Conservation (phyloP, 2,329 filamentous ascomycete species). For the Aspergillus thermomutatus region DNA sequence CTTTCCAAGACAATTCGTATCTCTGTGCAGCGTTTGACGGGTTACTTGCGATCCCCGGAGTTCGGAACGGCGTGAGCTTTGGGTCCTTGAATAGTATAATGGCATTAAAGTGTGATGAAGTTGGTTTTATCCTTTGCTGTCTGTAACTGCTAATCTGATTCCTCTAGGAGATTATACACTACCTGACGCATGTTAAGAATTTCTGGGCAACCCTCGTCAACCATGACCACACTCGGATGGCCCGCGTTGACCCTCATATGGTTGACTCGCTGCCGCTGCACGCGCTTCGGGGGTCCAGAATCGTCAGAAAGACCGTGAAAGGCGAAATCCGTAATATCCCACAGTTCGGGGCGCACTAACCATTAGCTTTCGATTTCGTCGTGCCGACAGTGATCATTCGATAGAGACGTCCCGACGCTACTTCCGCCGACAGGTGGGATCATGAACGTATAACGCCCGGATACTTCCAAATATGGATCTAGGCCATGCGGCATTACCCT, state of each 20-base stretch:
- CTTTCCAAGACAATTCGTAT: slow-evolving; percentile 1
- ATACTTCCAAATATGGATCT: slow-evolving; percentile 28
- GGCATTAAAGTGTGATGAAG: slow-evolving; percentile 12
- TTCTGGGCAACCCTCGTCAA: slow-evolving; percentile 20
- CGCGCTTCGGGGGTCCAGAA: slow-evolving; percentile 13
- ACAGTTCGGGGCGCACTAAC: too few species aligned
- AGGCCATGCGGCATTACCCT: slow-evolving; percentile 19
- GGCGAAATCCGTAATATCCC: too few species aligned
- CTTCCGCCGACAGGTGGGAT: too few species aligned
- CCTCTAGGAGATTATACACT: slow-evolving; percentile 19
- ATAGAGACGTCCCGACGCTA: too few species aligned
- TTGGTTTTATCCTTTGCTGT: slow-evolving; percentile 6
- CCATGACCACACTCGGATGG: slow-evolving; percentile 9
- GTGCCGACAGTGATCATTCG: too few species aligned
- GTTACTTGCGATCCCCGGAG: slow-evolving; percentile 10
- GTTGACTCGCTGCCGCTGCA: slow-evolving; percentile 15
- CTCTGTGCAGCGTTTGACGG: slow-evolving; percentile 8
- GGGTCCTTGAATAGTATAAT: slow-evolving; percentile 15
- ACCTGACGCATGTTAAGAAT: slow-evolving; percentile 13
- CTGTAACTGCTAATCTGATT: neutral
- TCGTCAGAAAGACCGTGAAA: neutral
- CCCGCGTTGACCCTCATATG: slow-evolving; percentile 18
- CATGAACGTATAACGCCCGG: slow-evolving; percentile 1
- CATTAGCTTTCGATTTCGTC: too few species aligned
- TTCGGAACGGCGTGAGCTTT: slow-evolving; percentile 12